phyloP scores from a whole-genome alignment of 306 rosid genomes.

The Arachis hypogaea region DNA sequence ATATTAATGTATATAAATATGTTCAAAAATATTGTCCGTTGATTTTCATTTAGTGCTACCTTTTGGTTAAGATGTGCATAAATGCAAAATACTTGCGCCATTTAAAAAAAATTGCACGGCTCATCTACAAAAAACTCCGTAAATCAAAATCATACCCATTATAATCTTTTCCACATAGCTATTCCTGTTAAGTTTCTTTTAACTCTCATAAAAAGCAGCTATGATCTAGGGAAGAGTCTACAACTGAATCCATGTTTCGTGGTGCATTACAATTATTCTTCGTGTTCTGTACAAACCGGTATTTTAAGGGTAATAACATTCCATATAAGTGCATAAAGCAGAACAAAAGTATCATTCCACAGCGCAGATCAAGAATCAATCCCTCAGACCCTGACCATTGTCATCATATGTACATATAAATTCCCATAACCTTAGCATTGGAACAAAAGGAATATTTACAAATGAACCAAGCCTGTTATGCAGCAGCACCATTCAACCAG shows the following conservation, averaged over 20 bases:
- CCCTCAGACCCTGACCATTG: not conserved
- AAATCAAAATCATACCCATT: not conserved
- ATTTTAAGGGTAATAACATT: not conserved
- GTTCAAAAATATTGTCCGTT: no score
- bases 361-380: conserved; percentile 31
- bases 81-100: no score
- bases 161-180: no score
- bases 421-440: conserved; percentile 1
- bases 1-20: no score
- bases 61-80: no score
- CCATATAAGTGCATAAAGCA: conserved; percentile 17
- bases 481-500: conserved; percentile 63
- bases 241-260: conserved; percentile 23
- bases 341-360: conserved; percentile 24
- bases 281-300: conserved; percentile 18
- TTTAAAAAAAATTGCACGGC: no score
- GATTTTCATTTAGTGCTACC: no score
- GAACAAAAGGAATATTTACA: conserved; percentile 53
- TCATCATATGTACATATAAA: conserved; percentile 21
- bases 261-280: conserved; percentile 12
- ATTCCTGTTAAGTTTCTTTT: not conserved
- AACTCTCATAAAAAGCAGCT: not conserved
- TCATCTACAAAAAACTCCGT: no score
- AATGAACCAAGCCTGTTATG: conserved; percentile 9
- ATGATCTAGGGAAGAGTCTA: not conserved